These are phyloP conservation scores for Ophiostoma australiae DNA, from an alignment of 2,329 filamentous ascomycete genomes.

Conservation along the genomic window DNA sequence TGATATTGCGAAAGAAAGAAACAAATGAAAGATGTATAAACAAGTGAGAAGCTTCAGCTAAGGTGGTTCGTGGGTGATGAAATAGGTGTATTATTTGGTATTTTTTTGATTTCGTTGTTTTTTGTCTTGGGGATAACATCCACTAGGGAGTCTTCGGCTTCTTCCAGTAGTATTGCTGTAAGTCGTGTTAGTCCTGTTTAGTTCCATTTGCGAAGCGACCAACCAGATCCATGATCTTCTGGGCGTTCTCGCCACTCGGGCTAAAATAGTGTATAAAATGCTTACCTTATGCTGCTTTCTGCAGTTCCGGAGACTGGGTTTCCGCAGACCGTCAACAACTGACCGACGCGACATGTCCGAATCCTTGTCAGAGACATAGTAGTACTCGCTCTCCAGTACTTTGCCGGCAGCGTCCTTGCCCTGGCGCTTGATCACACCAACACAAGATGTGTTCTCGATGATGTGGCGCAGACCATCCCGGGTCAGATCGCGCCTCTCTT, in stretches of 20 bases:
- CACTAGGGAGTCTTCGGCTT: conserved; percentile 20
- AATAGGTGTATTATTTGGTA: not conserved
- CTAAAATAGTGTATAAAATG: conserved; percentile 21
- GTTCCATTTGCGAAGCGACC: not conserved
- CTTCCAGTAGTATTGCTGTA: conserved; percentile 25
- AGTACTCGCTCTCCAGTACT: conserved; percentile 90
- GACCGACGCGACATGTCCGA: conserved; percentile 70
- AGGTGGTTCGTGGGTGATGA: not conserved
- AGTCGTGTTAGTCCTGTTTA: conserved; percentile 13
- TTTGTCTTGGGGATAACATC: not conserved
- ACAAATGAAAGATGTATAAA: not conserved
- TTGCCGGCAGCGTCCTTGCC: conserved; percentile 97
- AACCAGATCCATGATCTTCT: not conserved
- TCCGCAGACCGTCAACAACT: conserved; percentile 78
- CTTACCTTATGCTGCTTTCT: conserved; percentile 95
- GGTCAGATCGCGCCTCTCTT: conserved; percentile 55
- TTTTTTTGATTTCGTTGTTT: conserved; percentile 1
- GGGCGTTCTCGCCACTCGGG: conserved; percentile 10
- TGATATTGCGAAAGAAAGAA: not conserved
- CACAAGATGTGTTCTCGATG: conserved; percentile 68
- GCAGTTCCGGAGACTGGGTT: conserved; percentile 82
- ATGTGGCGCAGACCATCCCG: conserved; percentile 63
- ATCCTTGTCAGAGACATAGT: conserved; percentile 88
- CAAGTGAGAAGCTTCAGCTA: not conserved
- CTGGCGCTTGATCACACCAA: conserved; percentile 82